These are phyloP conservation scores for Phytophthora crassamura DNA, from an alignment of 352 stramenopile genomes.

Conservation along the genomic window DNA sequence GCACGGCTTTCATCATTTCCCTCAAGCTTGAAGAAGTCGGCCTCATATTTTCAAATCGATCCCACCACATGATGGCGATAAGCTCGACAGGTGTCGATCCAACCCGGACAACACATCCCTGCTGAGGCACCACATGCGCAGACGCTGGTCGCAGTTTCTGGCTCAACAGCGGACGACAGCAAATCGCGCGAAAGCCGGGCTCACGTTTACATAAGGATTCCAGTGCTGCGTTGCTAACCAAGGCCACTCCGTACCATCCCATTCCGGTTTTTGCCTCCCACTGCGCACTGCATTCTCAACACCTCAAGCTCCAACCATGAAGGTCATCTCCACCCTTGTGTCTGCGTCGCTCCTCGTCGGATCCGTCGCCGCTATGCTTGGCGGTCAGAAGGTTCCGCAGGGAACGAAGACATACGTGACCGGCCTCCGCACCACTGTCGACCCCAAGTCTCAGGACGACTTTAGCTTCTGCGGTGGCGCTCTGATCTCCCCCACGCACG, in stretches of 20 bases:
- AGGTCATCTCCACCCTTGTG: conserved; percentile 26
- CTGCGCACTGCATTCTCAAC: conserved; percentile 13
- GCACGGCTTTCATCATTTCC: too few relatives aligned
- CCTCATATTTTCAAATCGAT: conserved; percentile 13
- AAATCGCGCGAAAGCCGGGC: conserved; percentile 15
- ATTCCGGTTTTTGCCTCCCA: conserved; percentile 22
- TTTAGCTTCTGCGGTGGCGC: conserved; percentile 33
- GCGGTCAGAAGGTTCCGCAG: conserved; percentile 39
- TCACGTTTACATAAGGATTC: conserved; percentile 23
- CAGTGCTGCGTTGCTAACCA: conserved; percentile 11
- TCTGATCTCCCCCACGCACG: conserved; percentile 29
- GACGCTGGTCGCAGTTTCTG: conserved; percentile 4
- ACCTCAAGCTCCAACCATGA: conserved; percentile 4
- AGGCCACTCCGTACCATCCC: conserved; percentile 4
- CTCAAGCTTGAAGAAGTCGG: too few relatives aligned
- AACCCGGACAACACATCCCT: conserved; percentile 10
- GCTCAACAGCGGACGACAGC: conserved; percentile 8
- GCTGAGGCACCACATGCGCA: conserved; percentile 15
- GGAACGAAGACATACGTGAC: conserved; percentile 48
- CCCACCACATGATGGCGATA: not conserved
- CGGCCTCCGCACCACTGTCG: conserved; percentile 39
- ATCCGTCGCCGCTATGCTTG: conserved; percentile 37
- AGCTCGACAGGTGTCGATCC: conserved; percentile 1
- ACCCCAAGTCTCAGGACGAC: conserved; percentile 22
- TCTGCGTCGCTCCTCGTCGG: conserved; percentile 30